phyloP scores from a whole-genome alignment of 2,329 filamentous ascomycete genomes.

The Fusarium hostae region DNA sequence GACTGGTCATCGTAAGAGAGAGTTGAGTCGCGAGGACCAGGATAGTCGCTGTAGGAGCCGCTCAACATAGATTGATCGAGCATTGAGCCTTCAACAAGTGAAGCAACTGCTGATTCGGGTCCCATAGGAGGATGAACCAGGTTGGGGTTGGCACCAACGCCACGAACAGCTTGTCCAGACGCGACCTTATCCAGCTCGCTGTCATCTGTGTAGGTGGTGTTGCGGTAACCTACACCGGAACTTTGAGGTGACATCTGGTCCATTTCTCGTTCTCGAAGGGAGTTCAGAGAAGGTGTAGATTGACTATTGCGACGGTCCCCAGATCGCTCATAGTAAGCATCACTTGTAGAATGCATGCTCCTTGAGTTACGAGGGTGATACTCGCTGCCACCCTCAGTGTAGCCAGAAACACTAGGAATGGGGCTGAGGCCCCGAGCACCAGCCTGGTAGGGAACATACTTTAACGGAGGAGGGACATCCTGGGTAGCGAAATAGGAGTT shows the following conservation, averaged over 20 bases:
- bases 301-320: conserved; percentile 49
- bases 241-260: conserved; percentile 65
- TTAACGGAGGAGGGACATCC: conserved; percentile 71
- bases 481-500: conserved; percentile 67
- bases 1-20: conserved; percentile 48
- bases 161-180: conserved; percentile 76
- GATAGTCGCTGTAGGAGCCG: conserved; percentile 64
- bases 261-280: conserved; percentile 60
- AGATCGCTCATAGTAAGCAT: conserved; percentile 69
- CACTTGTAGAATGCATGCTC: conserved; percentile 60
- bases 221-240: conserved; percentile 66
- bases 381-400: conserved; percentile 75
- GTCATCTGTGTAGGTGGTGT: conserved; percentile 62
- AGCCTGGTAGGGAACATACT: conserved; percentile 75
- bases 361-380: conserved; percentile 67
- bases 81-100: conserved; percentile 80
- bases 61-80: conserved; percentile 73
- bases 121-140: conserved; percentile 77
- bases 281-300: conserved; percentile 50
- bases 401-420: conserved; percentile 91
- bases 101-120: conserved; percentile 91
- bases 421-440: conserved; percentile 82
- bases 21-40: conserved; percentile 53
- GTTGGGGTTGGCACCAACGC: conserved; percentile 77
- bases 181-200: conserved; percentile 69